Percentiles rank a stretch among this genome's conserved stretches.
These are phyloP conservation scores for Luffa acutangula DNA, from an alignment of 306 rosid species.

Conservation along the genomic window DNA sequence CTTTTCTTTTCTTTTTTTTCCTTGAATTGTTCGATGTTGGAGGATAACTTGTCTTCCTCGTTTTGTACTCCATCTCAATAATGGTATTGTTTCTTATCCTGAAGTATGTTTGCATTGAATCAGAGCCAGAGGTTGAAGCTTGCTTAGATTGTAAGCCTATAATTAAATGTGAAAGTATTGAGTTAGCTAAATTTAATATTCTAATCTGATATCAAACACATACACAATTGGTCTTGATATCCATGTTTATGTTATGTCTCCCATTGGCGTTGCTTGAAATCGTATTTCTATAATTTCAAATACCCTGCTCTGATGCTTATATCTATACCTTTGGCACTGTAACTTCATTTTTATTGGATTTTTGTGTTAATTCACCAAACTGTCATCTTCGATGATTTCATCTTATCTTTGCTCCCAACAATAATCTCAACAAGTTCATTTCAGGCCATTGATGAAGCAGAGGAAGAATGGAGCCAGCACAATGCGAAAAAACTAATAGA, in stretches of 20 bases:
- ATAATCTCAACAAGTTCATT: slow-evolving; percentile 3
- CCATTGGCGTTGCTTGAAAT: not conserved
- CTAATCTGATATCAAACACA: not conserved
- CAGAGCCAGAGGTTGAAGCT: not conserved
- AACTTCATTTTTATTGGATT: not conserved
- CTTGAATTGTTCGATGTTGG: not conserved
- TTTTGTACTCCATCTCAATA: not conserved
- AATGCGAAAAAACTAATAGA: slow-evolving; percentile 78
- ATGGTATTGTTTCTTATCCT: not conserved
- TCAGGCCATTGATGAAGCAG: slow-evolving; percentile 93
- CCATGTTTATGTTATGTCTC: not conserved
- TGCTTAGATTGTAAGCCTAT: not conserved
- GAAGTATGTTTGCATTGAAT: not conserved
- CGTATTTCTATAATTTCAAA: not conserved
- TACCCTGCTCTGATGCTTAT: too few relatives aligned
- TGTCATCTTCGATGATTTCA: not conserved
- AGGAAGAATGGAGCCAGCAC: slow-evolving; percentile 92
- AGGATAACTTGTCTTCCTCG: not conserved
- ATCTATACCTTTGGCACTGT: not conserved
- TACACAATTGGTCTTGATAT: not conserved
- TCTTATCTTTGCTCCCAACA: not conserved
- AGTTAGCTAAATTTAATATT: not conserved
- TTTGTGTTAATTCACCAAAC: not conserved
- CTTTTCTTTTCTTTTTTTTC: not conserved
- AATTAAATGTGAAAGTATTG: not conserved